Percentiles rank a stretch among this genome's conserved stretches.
phyloP scores from a whole-genome alignment of 2,329 filamentous ascomycete genomes.

The Apiospora malaysiana region DNA sequence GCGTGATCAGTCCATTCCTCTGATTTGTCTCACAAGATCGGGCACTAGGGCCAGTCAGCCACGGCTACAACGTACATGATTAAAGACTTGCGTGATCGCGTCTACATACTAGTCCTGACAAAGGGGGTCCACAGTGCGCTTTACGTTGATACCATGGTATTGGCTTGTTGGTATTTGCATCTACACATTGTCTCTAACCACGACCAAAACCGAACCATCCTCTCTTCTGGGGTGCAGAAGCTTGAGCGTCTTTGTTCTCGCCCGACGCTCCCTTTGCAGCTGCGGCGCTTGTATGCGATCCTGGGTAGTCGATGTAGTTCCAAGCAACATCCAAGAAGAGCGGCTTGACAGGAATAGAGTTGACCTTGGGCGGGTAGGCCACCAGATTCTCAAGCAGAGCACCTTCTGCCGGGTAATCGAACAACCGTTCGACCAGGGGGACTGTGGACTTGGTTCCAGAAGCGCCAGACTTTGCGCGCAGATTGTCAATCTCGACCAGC shows the following conservation, averaged over 20 bases:
- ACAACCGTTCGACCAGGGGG: constrained; percentile 76
- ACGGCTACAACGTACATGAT: neutral
- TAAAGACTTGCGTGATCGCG: neutral
- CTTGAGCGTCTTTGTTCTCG: constrained; percentile 46
- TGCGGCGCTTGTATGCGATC: constrained; percentile 50
- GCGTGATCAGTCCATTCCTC: constrained; percentile 9
- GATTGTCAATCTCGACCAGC: constrained; percentile 79
- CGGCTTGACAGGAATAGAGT: constrained; percentile 88
- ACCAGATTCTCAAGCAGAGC: constrained; percentile 83
- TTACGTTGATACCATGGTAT: neutral
- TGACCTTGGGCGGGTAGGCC: constrained; percentile 82
- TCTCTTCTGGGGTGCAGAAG: constrained; percentile 59
- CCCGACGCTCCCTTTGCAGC: constrained; percentile 35
- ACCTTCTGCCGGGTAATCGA: constrained; percentile 73
- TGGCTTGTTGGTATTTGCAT: neutral
- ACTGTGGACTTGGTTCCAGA: constrained; percentile 50
- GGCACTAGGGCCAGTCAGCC: neutral
- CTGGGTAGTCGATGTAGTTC: constrained; percentile 96
- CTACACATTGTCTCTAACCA: constrained; percentile 34
- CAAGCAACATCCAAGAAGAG: constrained; percentile 95
- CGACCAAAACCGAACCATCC: constrained; percentile 80
- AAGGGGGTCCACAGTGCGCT: constrained; percentile 11
- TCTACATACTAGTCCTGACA: neutral
- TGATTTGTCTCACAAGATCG: neutral
- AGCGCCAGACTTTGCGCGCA: constrained; percentile 54